A percentile compares a stretch with the other conserved stretches of the same genome.
These are phyloP conservation scores for Wickerhamomyces chambardii DNA, from an alignment of 805 yeast species.

Conservation along the genomic window DNA sequence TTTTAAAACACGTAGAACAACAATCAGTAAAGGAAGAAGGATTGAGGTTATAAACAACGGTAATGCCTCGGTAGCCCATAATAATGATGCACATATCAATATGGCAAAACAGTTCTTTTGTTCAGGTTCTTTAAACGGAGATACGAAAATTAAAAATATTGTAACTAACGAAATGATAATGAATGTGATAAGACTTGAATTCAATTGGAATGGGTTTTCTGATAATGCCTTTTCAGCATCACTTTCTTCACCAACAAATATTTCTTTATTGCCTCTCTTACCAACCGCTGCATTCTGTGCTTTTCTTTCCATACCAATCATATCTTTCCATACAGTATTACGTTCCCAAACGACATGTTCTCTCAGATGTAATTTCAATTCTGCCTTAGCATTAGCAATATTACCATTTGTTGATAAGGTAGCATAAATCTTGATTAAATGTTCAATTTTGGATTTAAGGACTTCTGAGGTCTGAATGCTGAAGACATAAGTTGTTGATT, in stretches of 20 bases:
- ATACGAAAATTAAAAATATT: slow-evolving; percentile 28
- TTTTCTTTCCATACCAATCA: slow-evolving; percentile 79
- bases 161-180: slow-evolving; percentile 40
- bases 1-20: slow-evolving; percentile 56
- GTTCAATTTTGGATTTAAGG: slow-evolving; percentile 46
- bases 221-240: slow-evolving; percentile 14
- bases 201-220: slow-evolving; percentile 4
- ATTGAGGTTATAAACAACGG: slow-evolving; percentile 91
- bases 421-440: slow-evolving; percentile 47
- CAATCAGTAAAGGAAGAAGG: slow-evolving; percentile 72
- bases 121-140: slow-evolving; percentile 56
- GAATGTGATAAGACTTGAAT: slow-evolving; percentile 35
- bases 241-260: slow-evolving; percentile 18
- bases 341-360: slow-evolving; percentile 97
- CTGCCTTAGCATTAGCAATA: slow-evolving; percentile 34
- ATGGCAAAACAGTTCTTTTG: slow-evolving; percentile 60
- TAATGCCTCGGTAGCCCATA: slow-evolving; percentile 95
- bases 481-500: slow-evolving; percentile 46
- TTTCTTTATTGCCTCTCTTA: slow-evolving; percentile 14
- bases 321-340: slow-evolving; percentile 93
- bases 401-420: slow-evolving; percentile 33
- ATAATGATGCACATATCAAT: slow-evolving; percentile 52
- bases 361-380: slow-evolving; percentile 55
- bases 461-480: slow-evolving; percentile 31
- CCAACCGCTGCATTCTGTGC: slow-evolving; percentile 60